Base-by-base conservation (phyloP, 2,329 filamentous ascomycete genomes). In the Trematosphaeria pertusa region DNA sequence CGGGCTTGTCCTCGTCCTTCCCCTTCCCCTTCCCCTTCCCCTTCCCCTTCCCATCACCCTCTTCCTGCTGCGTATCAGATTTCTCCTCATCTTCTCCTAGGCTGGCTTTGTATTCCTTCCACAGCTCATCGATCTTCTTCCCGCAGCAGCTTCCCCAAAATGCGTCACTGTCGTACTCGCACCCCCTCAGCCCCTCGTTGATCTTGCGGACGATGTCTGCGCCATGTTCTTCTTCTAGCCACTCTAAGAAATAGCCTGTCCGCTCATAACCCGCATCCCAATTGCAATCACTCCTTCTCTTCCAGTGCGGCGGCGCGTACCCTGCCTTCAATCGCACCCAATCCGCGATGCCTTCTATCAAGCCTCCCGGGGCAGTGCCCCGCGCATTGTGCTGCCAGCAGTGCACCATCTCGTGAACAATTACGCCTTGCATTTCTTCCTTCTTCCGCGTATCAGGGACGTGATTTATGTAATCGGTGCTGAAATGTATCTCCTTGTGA, bases 401-500 rank as follows among this genome's bases (percentile, higher is more conserved):
- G 75, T 97, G 94, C 11, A 97, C 93, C 52, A 97, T 86, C 73
- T 97, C 93, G 69, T 97, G 93, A 1, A 88, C 87, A 15, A 97
- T 72, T 0, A 97, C 91, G 31, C 94, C 94, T 14, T 83, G 75
- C 48, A 97, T 84, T 74, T 97, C 91, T 30, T 79, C 72, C 52
- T 62, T 72, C 28, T 50, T 59, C 11, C 70, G 57, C 4, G 57
- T 51, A 15, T 66, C 61, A 0, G 79, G 46, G 1, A 76, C 63
- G 10, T 54, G 38, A 2, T 69, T 63, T 58, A 96, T 85, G 75
- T 97, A 96, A 36, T 80, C 75, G 1, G 93, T 83, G 12, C 85
- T 91, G 71, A 97, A 81, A 73, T 97, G 91, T 53, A 97, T 94
- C 70, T 96, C 91, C 67, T 97, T 97, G 78, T 96, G 91, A 65